Conservation (phyloP, 208 protist genomes). For the Angomonas deanei region DNA sequence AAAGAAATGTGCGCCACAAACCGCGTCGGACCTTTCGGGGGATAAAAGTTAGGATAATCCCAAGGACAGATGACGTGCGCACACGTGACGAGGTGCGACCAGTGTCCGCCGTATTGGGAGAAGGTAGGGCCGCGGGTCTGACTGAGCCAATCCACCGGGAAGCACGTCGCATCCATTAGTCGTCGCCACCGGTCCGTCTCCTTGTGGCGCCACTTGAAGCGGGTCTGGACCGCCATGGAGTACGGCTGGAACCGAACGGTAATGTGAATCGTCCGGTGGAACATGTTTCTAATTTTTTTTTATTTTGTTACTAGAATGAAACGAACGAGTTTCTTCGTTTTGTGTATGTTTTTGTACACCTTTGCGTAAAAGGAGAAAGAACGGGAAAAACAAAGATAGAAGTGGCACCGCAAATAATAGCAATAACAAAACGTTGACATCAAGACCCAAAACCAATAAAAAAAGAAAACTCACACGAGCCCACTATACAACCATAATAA, state of each 20-base stretch:
- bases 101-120: conserved; percentile 82
- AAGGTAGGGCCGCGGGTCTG: conserved; percentile 77
- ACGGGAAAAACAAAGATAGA: background rate
- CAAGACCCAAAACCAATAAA: background rate
- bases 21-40: conserved; percentile 68
- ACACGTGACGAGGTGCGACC: conserved; percentile 86
- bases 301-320: no score
- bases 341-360: background rate
- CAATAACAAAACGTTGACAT: no score
- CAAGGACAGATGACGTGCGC: conserved; percentile 87
- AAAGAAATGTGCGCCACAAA: conserved; percentile 85
- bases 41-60: conserved; percentile 91
- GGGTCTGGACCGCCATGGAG: conserved; percentile 84
- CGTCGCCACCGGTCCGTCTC: conserved; percentile 87
- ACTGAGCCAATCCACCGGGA: conserved; percentile 78
- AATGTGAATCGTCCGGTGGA: conserved; percentile 2
- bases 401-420: background rate
- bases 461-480: background rate
- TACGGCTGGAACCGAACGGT: conserved; percentile 79
- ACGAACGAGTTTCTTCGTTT: background rate
- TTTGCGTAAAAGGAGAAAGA: conserved; percentile 2
- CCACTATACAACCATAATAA: no score
- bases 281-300: no score
- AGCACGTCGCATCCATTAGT: conserved; percentile 88
- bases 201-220: conserved; percentile 90